Evolutionary conservation across 352 stramenopile species (phyloP).

Genomic region (Pythium pyrilobum): DNA sequence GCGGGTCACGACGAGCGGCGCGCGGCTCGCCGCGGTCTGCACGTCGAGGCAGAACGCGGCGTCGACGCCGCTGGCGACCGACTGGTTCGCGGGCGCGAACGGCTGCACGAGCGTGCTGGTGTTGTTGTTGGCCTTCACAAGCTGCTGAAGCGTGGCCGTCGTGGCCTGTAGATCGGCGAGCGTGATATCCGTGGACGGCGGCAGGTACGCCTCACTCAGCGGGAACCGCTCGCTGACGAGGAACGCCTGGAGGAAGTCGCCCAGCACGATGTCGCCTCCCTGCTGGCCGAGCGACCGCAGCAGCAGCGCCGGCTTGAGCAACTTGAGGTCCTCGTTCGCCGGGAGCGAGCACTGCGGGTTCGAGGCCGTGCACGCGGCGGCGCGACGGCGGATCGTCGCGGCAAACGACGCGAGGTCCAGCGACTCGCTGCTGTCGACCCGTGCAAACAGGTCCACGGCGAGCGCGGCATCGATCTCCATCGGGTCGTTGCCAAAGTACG

Average conservation of each 20-base stretch:
- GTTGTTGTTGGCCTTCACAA: no score
- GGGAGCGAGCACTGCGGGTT: conserved; percentile 17
- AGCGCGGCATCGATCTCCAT: conserved; percentile 23
- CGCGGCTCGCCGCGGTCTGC: no score
- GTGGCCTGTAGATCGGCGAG: no score
- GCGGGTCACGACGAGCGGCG: neutral
- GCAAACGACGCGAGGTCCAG: conserved; percentile 12
- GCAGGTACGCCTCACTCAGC: no score
- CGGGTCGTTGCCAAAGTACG: conserved; percentile 32
- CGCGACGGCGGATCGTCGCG: neutral
- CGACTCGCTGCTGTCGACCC: neutral
- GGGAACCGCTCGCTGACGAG: no score
- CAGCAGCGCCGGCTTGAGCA: conserved; percentile 2
- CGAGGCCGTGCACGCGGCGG: neutral
- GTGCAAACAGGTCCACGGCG: conserved; percentile 23
- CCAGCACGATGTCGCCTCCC: neutral
- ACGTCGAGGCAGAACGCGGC: conserved; percentile 6
- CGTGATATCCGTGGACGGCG: no score
- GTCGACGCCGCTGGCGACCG: neutral
- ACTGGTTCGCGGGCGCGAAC: no score
- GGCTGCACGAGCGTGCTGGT: no score
- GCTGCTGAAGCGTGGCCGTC: no score
- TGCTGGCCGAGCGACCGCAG: neutral
- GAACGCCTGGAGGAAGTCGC: no score
- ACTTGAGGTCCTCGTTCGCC: conserved; percentile 16